These are phyloP conservation scores for Ophiostoma perfectum DNA, from an alignment of 2,329 filamentous ascomycete species.

Conservation along the genomic window DNA sequence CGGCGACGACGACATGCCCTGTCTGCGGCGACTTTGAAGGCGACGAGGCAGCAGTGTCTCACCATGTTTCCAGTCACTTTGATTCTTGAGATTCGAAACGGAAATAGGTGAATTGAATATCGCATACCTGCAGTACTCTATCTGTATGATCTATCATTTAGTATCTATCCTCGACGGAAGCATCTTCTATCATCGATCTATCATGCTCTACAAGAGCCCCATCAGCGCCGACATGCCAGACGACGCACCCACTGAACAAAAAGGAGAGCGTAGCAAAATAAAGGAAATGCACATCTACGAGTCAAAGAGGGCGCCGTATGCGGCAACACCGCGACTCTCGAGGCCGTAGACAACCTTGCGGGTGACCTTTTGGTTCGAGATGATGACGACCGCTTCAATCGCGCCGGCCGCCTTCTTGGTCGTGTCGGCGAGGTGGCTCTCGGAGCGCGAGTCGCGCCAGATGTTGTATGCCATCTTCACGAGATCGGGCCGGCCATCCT, in stretches of 20 bases:
- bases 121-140: neutral
- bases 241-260: neutral
- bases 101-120: neutral
- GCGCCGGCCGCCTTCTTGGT: slow-evolving; percentile 12
- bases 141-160: slow-evolving; percentile 4
- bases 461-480: slow-evolving; percentile 23
- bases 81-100: slow-evolving; percentile 27
- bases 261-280: neutral
- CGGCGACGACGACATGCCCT: slow-evolving; percentile 47
- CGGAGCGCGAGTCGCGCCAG: slow-evolving; percentile 19
- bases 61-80: slow-evolving; percentile 61
- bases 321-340: slow-evolving; percentile 33
- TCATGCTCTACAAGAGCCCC: neutral
- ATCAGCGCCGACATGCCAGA: neutral
- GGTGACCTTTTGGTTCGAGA: slow-evolving; percentile 35
- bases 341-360: slow-evolving; percentile 33
- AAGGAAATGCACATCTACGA: slow-evolving; percentile 15
- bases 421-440: neutral
- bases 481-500: slow-evolving; percentile 23
- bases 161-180: neutral
- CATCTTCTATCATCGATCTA: neutral
- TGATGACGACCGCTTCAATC: slow-evolving; percentile 31
- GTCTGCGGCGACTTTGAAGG: slow-evolving; percentile 63
- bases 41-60: slow-evolving; percentile 61
- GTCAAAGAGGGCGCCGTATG: slow-evolving; percentile 35